These are phyloP conservation scores for Huntiella savannae DNA, from an alignment of 2,329 filamentous ascomycete genomes.

Conservation along the genomic window DNA sequence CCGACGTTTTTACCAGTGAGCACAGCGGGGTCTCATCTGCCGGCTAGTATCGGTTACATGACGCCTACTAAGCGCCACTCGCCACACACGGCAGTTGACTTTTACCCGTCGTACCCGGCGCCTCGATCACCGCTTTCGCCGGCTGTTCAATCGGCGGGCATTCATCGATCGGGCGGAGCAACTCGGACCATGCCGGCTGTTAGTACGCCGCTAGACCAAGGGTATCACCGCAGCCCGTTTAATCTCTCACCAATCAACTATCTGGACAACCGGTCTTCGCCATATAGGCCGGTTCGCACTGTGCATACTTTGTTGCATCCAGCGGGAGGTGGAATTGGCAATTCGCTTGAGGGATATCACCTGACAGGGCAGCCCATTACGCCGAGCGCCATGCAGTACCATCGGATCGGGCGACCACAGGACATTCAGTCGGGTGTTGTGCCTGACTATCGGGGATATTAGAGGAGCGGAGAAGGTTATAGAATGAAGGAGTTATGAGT, in stretches of 20 bases:
- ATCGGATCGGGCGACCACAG: slow-evolving; percentile 51
- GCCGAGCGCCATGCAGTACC: slow-evolving; percentile 66
- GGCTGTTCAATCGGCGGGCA: not conserved
- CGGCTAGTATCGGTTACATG: slow-evolving; percentile 18
- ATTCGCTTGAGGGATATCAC: slow-evolving; percentile 57
- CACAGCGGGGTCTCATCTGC: slow-evolving; percentile 8
- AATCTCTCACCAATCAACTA: slow-evolving; percentile 68
- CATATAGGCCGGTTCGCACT: slow-evolving; percentile 76
- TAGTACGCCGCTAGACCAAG: not conserved
- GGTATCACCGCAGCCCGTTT: slow-evolving; percentile 5
- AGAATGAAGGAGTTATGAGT: no score
- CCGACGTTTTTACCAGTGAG: slow-evolving; percentile 5
- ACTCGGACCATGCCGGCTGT: not conserved
- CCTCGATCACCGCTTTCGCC: slow-evolving; percentile 29
- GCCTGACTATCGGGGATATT: slow-evolving; percentile 30
- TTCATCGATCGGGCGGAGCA: slow-evolving; percentile 5
- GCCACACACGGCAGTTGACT: slow-evolving; percentile 24
- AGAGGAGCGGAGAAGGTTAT: not conserved
- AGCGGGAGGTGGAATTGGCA: slow-evolving; percentile 41
- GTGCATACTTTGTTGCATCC: slow-evolving; percentile 85
- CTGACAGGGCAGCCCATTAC: slow-evolving; percentile 30
- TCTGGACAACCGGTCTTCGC: slow-evolving; percentile 71
- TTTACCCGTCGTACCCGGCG: slow-evolving; percentile 14
- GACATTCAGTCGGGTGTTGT: slow-evolving; percentile 53
- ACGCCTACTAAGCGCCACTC: slow-evolving; percentile 36